Evolutionary conservation across 805 yeast species (phyloP).

Genomic region (Gaillardinia entomophila): DNA sequence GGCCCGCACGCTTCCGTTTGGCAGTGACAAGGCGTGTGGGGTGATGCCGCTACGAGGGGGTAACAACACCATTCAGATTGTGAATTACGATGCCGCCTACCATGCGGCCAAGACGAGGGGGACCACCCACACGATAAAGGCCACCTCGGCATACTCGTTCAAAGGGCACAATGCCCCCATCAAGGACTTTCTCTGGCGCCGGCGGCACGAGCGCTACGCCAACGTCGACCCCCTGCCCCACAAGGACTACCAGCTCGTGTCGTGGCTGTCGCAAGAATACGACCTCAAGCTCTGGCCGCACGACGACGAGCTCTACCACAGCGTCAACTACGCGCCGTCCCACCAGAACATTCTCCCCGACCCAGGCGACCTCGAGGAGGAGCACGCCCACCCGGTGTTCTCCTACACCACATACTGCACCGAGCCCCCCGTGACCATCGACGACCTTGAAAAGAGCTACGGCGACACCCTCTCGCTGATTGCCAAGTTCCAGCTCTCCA

Average conservation of each 20-base stretch:
- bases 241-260: slow-evolving; percentile 82
- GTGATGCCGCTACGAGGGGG: slow-evolving; percentile 92
- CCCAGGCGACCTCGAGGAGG: slow-evolving; percentile 5
- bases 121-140: slow-evolving; percentile 17
- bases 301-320: slow-evolving; percentile 28
- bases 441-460: slow-evolving; percentile 24
- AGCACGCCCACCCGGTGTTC: slow-evolving; percentile 3
- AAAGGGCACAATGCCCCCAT: slow-evolving; percentile 82
- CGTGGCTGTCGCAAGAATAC: slow-evolving; percentile 84
- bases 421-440: slow-evolving; percentile 32
- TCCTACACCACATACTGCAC: slow-evolving; percentile 28
- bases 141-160: slow-evolving; percentile 43
- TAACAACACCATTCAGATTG: slow-evolving; percentile 51
- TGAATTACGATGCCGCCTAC: slow-evolving; percentile 40
- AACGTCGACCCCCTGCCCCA: slow-evolving; percentile 48
- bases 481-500: slow-evolving; percentile 27
- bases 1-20: slow-evolving; percentile 86
- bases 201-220: slow-evolving; percentile 30
- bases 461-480: slow-evolving; percentile 33
- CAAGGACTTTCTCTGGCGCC: slow-evolving; percentile 85
- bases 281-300: slow-evolving; percentile 80
- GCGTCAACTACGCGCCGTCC: slow-evolving; percentile 33
- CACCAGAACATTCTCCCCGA: slow-evolving; percentile 17
- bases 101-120: slow-evolving; percentile 17
- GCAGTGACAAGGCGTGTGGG: slow-evolving; percentile 65